Evolutionary conservation across 2,329 filamentous ascomycete genomes (phyloP).

Genomic region (Penicillium corylophilum): DNA sequence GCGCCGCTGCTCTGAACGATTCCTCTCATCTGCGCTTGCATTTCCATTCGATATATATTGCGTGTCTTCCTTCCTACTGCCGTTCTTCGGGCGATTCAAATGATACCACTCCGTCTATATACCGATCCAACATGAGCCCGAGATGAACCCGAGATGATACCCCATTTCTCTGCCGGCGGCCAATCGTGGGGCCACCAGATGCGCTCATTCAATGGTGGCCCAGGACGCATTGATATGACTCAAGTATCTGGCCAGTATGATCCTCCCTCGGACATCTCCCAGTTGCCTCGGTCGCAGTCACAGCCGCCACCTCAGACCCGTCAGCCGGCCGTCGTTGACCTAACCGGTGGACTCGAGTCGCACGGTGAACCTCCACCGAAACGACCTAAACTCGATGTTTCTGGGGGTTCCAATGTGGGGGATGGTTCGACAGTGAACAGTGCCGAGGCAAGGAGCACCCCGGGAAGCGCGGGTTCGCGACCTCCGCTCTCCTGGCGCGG

Average conservation of each 20-base stretch:
- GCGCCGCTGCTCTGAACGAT: background rate
- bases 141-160: conserved; percentile 44
- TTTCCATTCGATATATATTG: background rate
- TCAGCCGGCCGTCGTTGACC: conserved; percentile 37
- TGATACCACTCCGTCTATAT: conserved; percentile 17
- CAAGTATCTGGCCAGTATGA: conserved; percentile 25
- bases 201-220: conserved; percentile 32
- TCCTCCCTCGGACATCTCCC: conserved; percentile 25
- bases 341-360: conserved; percentile 33
- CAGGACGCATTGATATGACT: conserved; percentile 27
- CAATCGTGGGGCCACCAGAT: conserved; percentile 39
- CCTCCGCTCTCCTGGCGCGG: conserved; percentile 33
- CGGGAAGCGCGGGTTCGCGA: conserved; percentile 27
- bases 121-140: conserved; percentile 36
- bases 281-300: conserved; percentile 21
- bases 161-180: conserved; percentile 41
- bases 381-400: conserved; percentile 37
- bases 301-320: conserved; percentile 24
- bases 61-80: background rate
- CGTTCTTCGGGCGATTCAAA: conserved; percentile 23
- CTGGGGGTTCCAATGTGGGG: conserved; percentile 18
- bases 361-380: conserved; percentile 39
- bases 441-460: conserved; percentile 31
- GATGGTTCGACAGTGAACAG: conserved; percentile 25
- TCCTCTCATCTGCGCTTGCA: background rate